Evolutionary conservation across 257 asterid species (phyloP).

Genomic region (Ajuga chamaepitys): DNA sequence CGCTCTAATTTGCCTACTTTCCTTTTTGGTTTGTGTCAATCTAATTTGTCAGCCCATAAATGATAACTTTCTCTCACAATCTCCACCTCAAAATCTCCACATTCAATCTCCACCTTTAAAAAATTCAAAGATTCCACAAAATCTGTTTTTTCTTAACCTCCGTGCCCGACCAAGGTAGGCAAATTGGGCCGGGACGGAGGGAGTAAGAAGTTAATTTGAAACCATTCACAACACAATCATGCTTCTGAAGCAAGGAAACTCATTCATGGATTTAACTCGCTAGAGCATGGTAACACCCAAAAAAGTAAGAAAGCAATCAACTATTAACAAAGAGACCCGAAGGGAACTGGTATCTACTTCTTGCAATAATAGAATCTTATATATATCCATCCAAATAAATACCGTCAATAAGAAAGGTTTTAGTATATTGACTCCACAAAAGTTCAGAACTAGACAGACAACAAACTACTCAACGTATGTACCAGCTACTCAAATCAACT

Average conservation of each 20-base stretch:
- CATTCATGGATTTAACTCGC: not conserved
- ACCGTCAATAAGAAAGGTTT: not conserved
- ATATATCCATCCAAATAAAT: not conserved
- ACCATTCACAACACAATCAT: conserved; percentile 5
- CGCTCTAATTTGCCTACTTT: too few species aligned
- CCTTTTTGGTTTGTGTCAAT: too few species aligned
- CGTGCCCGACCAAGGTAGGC: too few species aligned
- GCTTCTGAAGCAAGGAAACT: conserved; percentile 1
- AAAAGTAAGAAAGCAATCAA: not conserved
- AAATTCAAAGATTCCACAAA: too few species aligned
- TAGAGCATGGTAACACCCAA: not conserved
- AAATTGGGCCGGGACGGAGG: too few species aligned
- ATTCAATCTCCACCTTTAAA: too few species aligned
- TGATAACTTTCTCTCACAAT: too few species aligned
- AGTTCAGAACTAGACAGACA: not conserved
- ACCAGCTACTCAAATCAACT: not conserved
- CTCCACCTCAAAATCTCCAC: too few species aligned
- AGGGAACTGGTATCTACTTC: not conserved
- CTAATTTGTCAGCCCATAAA: too few species aligned
- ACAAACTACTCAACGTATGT: conserved; percentile 1
- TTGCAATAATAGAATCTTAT: not conserved
- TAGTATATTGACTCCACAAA: not conserved
- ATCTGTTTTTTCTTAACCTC: too few species aligned
- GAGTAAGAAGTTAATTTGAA: not conserved
- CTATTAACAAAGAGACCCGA: not conserved